phyloP scores from a whole-genome alignment of 2,329 filamentous ascomycete genomes.

The Nothophaeocryptopus gaeumannii region DNA sequence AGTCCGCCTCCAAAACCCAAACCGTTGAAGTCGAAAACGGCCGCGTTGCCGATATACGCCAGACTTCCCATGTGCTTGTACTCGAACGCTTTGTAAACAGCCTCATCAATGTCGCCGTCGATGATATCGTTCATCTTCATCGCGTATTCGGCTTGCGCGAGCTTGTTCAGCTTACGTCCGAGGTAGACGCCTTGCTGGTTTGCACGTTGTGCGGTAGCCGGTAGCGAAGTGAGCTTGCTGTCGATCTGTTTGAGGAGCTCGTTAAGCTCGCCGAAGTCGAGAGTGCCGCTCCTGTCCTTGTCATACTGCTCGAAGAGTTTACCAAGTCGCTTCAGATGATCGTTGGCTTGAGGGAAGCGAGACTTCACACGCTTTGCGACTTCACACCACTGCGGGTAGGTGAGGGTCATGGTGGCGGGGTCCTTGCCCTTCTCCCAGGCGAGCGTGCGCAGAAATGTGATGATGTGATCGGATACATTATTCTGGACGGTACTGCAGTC shows the following conservation, averaged over 20 bases:
- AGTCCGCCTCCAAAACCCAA: slow-evolving; percentile 77
- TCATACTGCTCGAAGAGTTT: slow-evolving; percentile 90
- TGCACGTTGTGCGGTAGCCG: slow-evolving; percentile 91
- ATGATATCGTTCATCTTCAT: slow-evolving; percentile 75
- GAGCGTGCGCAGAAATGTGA: slow-evolving; percentile 82
- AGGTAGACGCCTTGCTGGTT: slow-evolving; percentile 95
- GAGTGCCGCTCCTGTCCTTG: slow-evolving; percentile 84
- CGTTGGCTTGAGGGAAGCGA: slow-evolving; percentile 85
- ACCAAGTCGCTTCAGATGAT: slow-evolving; percentile 84
- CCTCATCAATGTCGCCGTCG: slow-evolving; percentile 87
- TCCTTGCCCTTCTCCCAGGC: slow-evolving; percentile 91
- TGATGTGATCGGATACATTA: slow-evolving; percentile 87
- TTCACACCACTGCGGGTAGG: slow-evolving; percentile 81
- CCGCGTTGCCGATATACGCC: slow-evolving; percentile 94
- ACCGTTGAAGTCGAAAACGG: slow-evolving; percentile 86
- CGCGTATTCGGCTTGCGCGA: slow-evolving; percentile 73
- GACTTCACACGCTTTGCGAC: slow-evolving; percentile 81
- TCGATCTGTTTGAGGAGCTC: slow-evolving; percentile 91
- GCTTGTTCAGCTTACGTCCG: slow-evolving; percentile 88
- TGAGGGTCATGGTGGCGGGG: slow-evolving; percentile 80
- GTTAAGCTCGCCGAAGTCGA: slow-evolving; percentile 88
- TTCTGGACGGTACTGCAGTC: slow-evolving; percentile 97
- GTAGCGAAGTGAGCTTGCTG: slow-evolving; percentile 86
- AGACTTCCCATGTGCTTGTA: slow-evolving; percentile 89
- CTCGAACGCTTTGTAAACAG: slow-evolving; percentile 90